Evolutionary conservation across 768 basidiomycete genomes (phyloP).

Genomic region (Collybia sordida): DNA sequence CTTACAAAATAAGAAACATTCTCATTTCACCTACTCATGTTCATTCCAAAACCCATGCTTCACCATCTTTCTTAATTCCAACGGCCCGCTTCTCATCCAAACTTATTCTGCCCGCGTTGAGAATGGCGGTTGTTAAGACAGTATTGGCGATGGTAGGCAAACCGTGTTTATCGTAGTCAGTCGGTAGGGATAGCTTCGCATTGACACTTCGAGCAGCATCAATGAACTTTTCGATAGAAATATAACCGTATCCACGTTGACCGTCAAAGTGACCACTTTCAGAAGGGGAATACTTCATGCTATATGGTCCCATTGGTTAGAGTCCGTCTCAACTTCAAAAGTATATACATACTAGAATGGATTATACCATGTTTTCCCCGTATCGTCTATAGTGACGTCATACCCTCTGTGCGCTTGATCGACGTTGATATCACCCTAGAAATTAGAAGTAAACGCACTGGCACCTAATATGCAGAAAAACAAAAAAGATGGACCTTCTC

Average conservation of each 20-base stretch:
- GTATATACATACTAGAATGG: slow-evolving; percentile 76
- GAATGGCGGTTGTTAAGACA: slow-evolving; percentile 81
- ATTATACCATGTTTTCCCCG: slow-evolving; percentile 84
- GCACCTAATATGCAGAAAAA: neutral
- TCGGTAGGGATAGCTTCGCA: slow-evolving; percentile 60
- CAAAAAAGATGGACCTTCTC: slow-evolving; percentile 59
- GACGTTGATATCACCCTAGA: slow-evolving; percentile 85
- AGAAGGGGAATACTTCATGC: slow-evolving; percentile 94
- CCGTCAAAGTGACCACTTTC: slow-evolving; percentile 93
- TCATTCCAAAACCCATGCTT: slow-evolving; percentile 67
- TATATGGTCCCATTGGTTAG: slow-evolving; percentile 25
- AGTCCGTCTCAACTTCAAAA: slow-evolving; percentile 3
- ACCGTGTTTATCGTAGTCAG: slow-evolving; percentile 75
- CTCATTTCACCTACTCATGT: neutral
- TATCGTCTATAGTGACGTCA: slow-evolving; percentile 83
- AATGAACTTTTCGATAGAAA: slow-evolving; percentile 91
- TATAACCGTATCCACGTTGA: slow-evolving; percentile 88
- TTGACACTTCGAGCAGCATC: slow-evolving; percentile 82
- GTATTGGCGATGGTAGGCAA: slow-evolving; percentile 90
- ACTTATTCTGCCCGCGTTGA: slow-evolving; percentile 88
- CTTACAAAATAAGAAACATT: slow-evolving; percentile 9
- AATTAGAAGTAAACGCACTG: slow-evolving; percentile 7
- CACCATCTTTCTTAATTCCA: slow-evolving; percentile 65
- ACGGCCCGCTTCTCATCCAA: slow-evolving; percentile 89
- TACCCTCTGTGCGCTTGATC: slow-evolving; percentile 96